Evolutionary conservation across 2,329 filamentous ascomycete genomes (phyloP), one percentile per base, ranked within the genome.

Genomic region (Plenodomus tracheiphilus): DNA sequence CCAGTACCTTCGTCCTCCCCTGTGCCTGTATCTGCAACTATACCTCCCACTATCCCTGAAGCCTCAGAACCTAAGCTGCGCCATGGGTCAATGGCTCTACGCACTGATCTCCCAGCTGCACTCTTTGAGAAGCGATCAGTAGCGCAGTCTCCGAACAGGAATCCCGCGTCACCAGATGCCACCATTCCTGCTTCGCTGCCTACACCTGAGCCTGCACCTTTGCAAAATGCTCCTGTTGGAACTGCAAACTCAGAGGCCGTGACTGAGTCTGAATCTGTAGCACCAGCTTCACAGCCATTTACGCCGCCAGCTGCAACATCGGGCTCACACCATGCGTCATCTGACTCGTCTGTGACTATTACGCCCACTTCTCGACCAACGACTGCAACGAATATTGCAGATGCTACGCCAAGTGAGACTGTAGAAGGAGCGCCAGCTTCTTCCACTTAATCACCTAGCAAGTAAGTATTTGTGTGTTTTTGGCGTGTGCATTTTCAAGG

Each of bases 71-170:
- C 35, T 34, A 41, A 41, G 4, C 37, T 41, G 10, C 38, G 39
- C 11, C 16, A 34, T 16, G 35, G 38, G 8, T 40, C 51, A 4
- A 48, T 46, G 39, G 42, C 40, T 9, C 32, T 49, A 10, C 20
- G 43, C 2, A 50, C 46, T 3, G 42, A 53, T 45, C 46, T 55
- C 8, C 53, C 53, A n/a, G 46, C 53, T 42, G 53, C 53, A 11
- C 25, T 55, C 37, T 50, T 47, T 13, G 53, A 55, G 36, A 49
- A 49, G 2, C 44, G 47, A 38, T 53, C 49, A 9, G 44, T 55
- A 17, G 53, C 53, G 11, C 46, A 46, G 22, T 53, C 49, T 19
- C 53, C 53, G 15, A 50, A 53, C 9, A 30, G 49, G 39, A 46
- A 20, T 20, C 21, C 44, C n/a, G 38, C 32, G 36, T 49, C 47